Evolutionary conservation across 2,329 filamentous ascomycete genomes (phyloP).

Genomic region (Sporothrix pseudoabietina): DNA sequence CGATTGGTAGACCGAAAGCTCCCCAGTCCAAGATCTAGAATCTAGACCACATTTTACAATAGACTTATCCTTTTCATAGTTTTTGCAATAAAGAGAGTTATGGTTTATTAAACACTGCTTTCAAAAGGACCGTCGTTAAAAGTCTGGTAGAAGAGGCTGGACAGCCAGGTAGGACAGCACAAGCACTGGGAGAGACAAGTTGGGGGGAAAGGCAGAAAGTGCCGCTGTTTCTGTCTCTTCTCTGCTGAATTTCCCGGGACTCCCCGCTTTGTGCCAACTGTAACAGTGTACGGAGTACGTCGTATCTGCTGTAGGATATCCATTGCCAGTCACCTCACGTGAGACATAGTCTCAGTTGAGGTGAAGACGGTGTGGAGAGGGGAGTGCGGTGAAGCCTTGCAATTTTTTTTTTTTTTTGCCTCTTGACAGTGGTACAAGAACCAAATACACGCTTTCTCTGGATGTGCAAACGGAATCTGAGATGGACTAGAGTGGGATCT

Average conservation of each 20-base stretch:
- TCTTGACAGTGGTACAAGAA: not conserved
- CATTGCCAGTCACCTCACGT: not conserved
- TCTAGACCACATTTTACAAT: no score
- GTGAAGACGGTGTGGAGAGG: not conserved
- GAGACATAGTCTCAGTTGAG: conserved; percentile 10
- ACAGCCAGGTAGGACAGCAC: not conserved
- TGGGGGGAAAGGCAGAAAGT: not conserved
- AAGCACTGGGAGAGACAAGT: not conserved
- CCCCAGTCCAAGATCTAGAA: no score
- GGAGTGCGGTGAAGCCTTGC: not conserved
- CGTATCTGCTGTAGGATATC: not conserved
- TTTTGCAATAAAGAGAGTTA: no score
- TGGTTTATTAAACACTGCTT: no score
- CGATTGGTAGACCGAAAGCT: not conserved
- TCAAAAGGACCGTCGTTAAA: not conserved
- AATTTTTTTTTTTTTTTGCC: not conserved
- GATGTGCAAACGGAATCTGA: not conserved
- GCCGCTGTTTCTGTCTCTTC: not conserved
- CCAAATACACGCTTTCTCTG: not conserved
- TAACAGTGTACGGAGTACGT: no score
- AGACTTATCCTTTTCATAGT: no score
- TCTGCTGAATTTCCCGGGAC: not conserved
- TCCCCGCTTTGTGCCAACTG: not conserved
- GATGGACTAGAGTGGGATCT: not conserved
- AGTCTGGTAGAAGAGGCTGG: not conserved